Percentiles rank a stretch among this genome's conserved stretches.
These are phyloP conservation scores for Cyberlindnera euphorbiae DNA, from an alignment of 805 yeast genomes.

Conservation along the genomic window DNA sequence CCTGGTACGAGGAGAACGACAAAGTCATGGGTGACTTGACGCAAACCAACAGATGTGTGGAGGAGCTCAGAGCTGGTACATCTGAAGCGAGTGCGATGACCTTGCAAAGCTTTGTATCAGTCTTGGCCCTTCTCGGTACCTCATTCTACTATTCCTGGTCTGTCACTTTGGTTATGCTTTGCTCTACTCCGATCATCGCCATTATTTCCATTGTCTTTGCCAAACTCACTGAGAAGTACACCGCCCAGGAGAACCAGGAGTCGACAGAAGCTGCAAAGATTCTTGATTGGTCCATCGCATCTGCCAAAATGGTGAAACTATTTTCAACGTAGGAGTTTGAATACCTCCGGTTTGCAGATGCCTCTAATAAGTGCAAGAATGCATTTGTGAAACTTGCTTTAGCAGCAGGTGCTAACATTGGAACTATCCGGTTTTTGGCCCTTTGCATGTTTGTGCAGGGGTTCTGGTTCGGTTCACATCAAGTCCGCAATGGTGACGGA, in stretches of 20 bases:
- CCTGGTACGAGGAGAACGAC: constrained; percentile 60
- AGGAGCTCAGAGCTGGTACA: constrained; percentile 63
- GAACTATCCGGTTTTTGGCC: constrained; percentile 50
- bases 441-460: constrained; percentile 84
- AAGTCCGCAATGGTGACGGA: constrained; percentile 49
- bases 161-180: constrained; percentile 71
- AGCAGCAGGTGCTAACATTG: constrained; percentile 50
- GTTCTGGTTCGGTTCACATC: constrained; percentile 81
- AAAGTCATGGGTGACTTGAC: constrained; percentile 59
- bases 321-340: constrained; percentile 57
- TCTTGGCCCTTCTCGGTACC: constrained; percentile 50
- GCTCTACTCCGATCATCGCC: constrained; percentile 66
- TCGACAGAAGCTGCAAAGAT: constrained; percentile 54
- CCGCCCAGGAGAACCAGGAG: constrained; percentile 51
- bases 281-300: constrained; percentile 64
- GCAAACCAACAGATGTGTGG: constrained; percentile 66
- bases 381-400: constrained; percentile 42
- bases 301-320: constrained; percentile 56
- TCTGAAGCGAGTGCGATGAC: constrained; percentile 62
- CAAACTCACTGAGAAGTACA: constrained; percentile 41
- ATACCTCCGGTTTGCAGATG: constrained; percentile 33
- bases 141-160: constrained; percentile 83
- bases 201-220: constrained; percentile 47
- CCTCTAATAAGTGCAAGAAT: constrained; percentile 28
- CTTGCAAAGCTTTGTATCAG: constrained; percentile 48